These are phyloP conservation scores for Ogataea sp. DNA, from an alignment of 805 yeast genomes.

Conservation along the genomic window DNA sequence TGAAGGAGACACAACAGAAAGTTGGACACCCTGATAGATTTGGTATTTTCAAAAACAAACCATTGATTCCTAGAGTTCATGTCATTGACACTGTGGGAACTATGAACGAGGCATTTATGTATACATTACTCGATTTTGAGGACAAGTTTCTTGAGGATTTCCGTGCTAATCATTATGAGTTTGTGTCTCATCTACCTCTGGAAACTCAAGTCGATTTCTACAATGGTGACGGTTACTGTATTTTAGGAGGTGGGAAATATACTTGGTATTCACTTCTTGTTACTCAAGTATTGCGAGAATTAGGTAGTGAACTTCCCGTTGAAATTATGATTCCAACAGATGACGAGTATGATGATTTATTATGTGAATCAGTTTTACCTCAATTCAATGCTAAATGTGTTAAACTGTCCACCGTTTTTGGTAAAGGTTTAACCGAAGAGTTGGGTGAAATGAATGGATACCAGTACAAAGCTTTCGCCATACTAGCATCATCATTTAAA, in stretches of 20 bases:
- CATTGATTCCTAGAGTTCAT: slow-evolving; percentile 15
- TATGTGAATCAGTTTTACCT: slow-evolving; percentile 33
- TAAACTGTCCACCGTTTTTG: slow-evolving; percentile 29
- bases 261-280: slow-evolving; percentile 33
- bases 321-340: slow-evolving; percentile 34
- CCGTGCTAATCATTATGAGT: slow-evolving; percentile 36
- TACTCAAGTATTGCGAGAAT: slow-evolving; percentile 31
- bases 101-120: slow-evolving; percentile 3
- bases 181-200: slow-evolving; percentile 39
- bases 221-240: slow-evolving; percentile 25
- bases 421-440: slow-evolving; percentile 12
- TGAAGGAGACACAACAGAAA: slow-evolving; percentile 5
- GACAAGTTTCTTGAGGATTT: slow-evolving; percentile 36
- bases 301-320: slow-evolving; percentile 35
- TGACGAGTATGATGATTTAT: slow-evolving; percentile 30
- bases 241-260: slow-evolving; percentile 36
- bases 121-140: slow-evolving; percentile 2
- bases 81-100: slow-evolving; percentile 6
- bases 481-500: slow-evolving; percentile 37
- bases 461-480: slow-evolving; percentile 34
- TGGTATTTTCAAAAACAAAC: slow-evolving; percentile 8
- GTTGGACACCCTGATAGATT: slow-evolving; percentile 14
- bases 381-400: slow-evolving; percentile 34
- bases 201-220: slow-evolving; percentile 17
- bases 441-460: slow-evolving; percentile 22